Evolutionary conservation across 306 rosid genomes (phyloP).

Genomic region (Inga laurina): DNA sequence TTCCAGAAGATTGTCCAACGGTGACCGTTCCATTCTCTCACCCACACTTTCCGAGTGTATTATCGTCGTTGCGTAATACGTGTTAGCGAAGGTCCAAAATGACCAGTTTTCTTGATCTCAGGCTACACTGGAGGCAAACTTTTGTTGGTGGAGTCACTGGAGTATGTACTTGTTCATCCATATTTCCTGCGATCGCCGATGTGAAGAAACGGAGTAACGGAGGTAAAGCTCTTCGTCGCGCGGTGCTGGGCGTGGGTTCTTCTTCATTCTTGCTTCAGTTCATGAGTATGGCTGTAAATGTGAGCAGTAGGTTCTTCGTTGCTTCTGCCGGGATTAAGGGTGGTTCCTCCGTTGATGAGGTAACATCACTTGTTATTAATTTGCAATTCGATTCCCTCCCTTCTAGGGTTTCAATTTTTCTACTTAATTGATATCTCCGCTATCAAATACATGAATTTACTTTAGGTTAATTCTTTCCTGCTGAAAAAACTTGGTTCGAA

Average conservation of each 20-base stretch:
- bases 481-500: not conserved
- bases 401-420: not conserved
- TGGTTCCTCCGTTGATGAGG: slow-evolving; percentile 63
- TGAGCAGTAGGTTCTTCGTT: slow-evolving; percentile 49
- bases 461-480: not conserved
- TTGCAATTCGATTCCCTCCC: not conserved
- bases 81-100: slow-evolving; percentile 29
- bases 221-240: slow-evolving; percentile 54
- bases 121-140: slow-evolving; percentile 34
- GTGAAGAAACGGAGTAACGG: slow-evolving; percentile 35
- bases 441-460: not conserved
- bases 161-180: slow-evolving; percentile 4
- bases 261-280: slow-evolving; percentile 53
- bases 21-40: not conserved
- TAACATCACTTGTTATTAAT: not conserved
- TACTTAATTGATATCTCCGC: not conserved
- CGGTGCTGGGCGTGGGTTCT: slow-evolving; percentile 56
- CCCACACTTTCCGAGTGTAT: not conserved
- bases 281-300: slow-evolving; percentile 43
- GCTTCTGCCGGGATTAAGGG: slow-evolving; percentile 60
- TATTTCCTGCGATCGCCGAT: not conserved
- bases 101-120: slow-evolving; percentile 50
- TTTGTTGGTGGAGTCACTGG: not conserved
- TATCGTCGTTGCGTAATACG: not conserved
- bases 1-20: not conserved